These are phyloP conservation scores for Ganoderma lingzhi DNA, from an alignment of 1,284 basidiomycete genomes.

Conservation along the genomic window DNA sequence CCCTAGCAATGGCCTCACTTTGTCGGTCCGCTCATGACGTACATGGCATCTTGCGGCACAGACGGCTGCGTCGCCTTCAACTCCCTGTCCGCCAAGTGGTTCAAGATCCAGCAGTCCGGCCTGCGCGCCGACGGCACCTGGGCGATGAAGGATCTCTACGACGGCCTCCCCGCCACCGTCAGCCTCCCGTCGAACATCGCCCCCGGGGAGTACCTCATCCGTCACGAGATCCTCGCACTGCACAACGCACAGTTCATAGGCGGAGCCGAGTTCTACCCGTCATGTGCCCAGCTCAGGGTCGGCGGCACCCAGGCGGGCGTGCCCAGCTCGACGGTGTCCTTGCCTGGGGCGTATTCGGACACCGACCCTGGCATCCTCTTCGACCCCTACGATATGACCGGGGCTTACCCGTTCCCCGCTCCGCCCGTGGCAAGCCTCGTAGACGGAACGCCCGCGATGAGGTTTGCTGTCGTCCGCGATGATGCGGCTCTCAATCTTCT, in stretches of 20 bases:
- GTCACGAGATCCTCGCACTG: conserved; percentile 71
- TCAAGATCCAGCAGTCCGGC: conserved; percentile 64
- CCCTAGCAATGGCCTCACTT: conserved; percentile 46
- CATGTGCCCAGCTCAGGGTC: conserved; percentile 67
- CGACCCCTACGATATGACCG: conserved; percentile 39
- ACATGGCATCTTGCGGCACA: conserved; percentile 67
- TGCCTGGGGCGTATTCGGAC: conserved; percentile 73
- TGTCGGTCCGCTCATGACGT: conserved; percentile 71
- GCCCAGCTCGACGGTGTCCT: conserved; percentile 54
- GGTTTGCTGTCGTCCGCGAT: not conserved
- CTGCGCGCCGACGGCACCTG: conserved; percentile 45
- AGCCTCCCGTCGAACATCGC: conserved; percentile 62
- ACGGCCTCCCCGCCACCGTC: conserved; percentile 48
- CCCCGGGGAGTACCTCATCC: conserved; percentile 71
- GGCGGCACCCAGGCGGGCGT: conserved; percentile 56
- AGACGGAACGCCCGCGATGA: not conserved
- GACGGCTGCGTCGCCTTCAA: conserved; percentile 66
- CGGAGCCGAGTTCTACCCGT: conserved; percentile 77
- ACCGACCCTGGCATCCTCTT: conserved; percentile 66
- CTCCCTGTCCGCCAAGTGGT: conserved; percentile 65
- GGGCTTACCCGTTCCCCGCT: conserved; percentile 48
- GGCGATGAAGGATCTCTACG: conserved; percentile 47
- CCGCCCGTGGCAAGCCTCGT: conserved; percentile 42
- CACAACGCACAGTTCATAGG: conserved; percentile 58
- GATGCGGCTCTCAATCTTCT: not conserved